Percentiles rank a stretch among this genome's conserved stretches.
Evolutionary conservation across 768 basidiomycete species (phyloP).

Genomic region (Paxillus involutus): DNA sequence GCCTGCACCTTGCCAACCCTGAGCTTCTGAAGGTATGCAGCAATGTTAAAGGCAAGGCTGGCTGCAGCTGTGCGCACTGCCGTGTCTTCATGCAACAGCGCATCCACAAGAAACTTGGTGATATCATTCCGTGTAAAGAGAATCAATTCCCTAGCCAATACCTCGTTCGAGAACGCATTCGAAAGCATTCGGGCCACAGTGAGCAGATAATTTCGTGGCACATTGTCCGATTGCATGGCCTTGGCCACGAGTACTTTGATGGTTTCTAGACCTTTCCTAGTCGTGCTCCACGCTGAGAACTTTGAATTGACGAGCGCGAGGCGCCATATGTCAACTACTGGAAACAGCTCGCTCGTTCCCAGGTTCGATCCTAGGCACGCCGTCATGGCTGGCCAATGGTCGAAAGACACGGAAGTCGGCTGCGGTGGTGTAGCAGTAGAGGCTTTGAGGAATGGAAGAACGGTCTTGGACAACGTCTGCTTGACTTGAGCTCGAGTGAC

Average conservation of each 20-base stretch:
- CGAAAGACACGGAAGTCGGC: constrained; percentile 40
- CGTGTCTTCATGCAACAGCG: constrained; percentile 67
- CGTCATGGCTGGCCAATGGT: constrained; percentile 50
- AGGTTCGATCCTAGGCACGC: constrained; percentile 44
- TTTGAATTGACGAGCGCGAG: constrained; percentile 67
- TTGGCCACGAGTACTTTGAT: constrained; percentile 48
- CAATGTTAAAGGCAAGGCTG: constrained; percentile 76
- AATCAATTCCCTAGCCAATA: constrained; percentile 43
- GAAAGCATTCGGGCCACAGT: constrained; percentile 67
- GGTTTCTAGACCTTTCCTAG: constrained; percentile 31
- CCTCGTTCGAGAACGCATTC: constrained; percentile 57
- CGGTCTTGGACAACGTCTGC: constrained; percentile 41
- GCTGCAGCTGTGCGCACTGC: constrained; percentile 77
- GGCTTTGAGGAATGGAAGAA: constrained; percentile 66
- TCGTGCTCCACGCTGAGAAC: constrained; percentile 51
- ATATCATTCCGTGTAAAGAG: constrained; percentile 32
- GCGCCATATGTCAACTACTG: constrained; percentile 81
- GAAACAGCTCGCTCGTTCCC: constrained; percentile 63
- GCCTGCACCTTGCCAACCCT: constrained; percentile 46
- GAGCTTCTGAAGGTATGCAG: constrained; percentile 62
- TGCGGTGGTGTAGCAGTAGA: constrained; percentile 36
- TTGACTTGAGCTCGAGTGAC: constrained; percentile 42
- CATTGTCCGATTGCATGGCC: constrained; percentile 33
- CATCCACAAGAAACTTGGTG: constrained; percentile 60
- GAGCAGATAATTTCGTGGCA: constrained; percentile 56